Evolutionary conservation across 2,329 filamentous ascomycete genomes (phyloP).

Genomic region (Claviceps purpurea): DNA sequence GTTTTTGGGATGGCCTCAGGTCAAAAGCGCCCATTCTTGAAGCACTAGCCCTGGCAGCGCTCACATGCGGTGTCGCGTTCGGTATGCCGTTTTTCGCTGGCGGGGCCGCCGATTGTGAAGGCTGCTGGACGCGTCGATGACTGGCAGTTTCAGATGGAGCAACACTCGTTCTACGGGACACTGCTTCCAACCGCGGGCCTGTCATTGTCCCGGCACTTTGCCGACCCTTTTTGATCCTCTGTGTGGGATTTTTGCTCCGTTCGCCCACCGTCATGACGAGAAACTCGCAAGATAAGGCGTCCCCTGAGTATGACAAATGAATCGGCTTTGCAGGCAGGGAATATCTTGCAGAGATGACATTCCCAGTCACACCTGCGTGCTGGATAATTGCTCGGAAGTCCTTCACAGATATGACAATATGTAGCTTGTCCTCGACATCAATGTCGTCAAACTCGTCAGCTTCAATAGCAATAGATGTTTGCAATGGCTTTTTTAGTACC

Average conservation of each 20-base stretch:
- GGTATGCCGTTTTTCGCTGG: slow-evolving; percentile 5
- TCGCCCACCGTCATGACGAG: slow-evolving; percentile 74
- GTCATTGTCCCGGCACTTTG: slow-evolving; percentile 23
- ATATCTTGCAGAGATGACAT: slow-evolving; percentile 54
- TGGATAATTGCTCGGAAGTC: slow-evolving; percentile 70
- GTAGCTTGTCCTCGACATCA: slow-evolving; percentile 58
- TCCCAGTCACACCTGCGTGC: slow-evolving; percentile 57
- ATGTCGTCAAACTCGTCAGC: slow-evolving; percentile 66
- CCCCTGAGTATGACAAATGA: slow-evolving; percentile 56
- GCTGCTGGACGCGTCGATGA: slow-evolving; percentile 10
- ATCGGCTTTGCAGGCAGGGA: slow-evolving; percentile 59
- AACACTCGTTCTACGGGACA: slow-evolving; percentile 29
- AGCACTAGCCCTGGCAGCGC: slow-evolving; percentile 21
- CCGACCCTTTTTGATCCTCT: slow-evolving; percentile 33
- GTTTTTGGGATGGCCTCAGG: slow-evolving; percentile 39
- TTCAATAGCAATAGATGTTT: slow-evolving; percentile 67
- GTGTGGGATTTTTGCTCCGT: slow-evolving; percentile 32
- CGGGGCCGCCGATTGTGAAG: slow-evolving; percentile 2
- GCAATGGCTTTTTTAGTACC: slow-evolving; percentile 65
- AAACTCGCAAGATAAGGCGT: slow-evolving; percentile 61
- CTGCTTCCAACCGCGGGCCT: slow-evolving; percentile 33
- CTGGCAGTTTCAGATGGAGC: slow-evolving; percentile 21
- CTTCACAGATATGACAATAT: slow-evolving; percentile 70
- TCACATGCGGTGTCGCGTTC: slow-evolving; percentile 20
- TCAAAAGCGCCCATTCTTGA: slow-evolving; percentile 26